Evolutionary conservation across 352 stramenopile species (phyloP).

Genomic region (Sclerospora graminicola): DNA sequence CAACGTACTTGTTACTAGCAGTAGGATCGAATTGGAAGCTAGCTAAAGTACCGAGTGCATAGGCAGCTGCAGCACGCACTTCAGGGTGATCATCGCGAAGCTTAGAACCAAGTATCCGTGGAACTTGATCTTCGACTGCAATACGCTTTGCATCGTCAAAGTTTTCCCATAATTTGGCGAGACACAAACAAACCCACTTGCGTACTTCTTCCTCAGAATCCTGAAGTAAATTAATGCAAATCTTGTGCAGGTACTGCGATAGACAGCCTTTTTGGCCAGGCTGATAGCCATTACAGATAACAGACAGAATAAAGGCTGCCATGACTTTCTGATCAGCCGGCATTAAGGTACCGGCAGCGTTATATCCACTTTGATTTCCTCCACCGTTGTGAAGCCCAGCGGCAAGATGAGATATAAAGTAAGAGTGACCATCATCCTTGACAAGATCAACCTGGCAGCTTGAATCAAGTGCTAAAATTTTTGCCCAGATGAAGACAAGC

Average conservation of each 20-base stretch:
- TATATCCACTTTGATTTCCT: constrained; percentile 18
- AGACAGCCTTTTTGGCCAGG: constrained; percentile 90
- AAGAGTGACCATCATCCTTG: constrained; percentile 91
- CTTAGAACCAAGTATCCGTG: constrained; percentile 68
- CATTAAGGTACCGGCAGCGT: constrained; percentile 30
- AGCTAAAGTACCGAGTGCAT: constrained; percentile 89
- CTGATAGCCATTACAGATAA: constrained; percentile 89
- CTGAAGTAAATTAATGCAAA: constrained; percentile 52
- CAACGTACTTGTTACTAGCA: constrained; percentile 34
- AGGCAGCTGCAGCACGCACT: constrained; percentile 89
- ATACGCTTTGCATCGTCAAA: constrained; percentile 84
- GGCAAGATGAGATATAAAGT: constrained; percentile 93
- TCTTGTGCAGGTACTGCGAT: constrained; percentile 81
- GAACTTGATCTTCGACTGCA: constrained; percentile 79
- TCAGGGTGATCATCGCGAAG: constrained; percentile 82
- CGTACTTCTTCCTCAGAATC: constrained; percentile 62
- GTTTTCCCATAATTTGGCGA: constrained; percentile 93
- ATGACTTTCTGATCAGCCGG: constrained; percentile 90
- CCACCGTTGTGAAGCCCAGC: constrained; percentile 42
- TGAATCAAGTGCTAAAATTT: constrained; percentile 94
- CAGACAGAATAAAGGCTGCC: constrained; percentile 92
- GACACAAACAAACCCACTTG: constrained; percentile 86
- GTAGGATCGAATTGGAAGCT: constrained; percentile 64
- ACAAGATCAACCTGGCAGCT: constrained; percentile 94
- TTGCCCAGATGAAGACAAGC: constrained; percentile 89